Evolutionary conservation across 1,139 yeast species (phyloP), one percentile per base, ranked within the genome.

Genomic region (Hemisphaericaspora lyxosophila): DNA sequence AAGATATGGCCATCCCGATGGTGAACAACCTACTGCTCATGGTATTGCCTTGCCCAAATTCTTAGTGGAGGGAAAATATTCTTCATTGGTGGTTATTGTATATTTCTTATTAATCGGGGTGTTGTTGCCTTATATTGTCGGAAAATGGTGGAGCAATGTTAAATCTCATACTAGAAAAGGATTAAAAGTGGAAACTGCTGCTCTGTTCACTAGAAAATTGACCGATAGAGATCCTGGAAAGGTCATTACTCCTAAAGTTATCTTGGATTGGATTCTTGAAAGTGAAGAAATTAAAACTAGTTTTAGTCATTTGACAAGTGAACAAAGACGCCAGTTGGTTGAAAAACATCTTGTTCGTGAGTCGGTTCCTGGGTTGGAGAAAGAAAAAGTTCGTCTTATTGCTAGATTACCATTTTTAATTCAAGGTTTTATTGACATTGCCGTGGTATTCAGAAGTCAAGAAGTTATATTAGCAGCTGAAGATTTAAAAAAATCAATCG

Each of bases 1-100:
- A 55, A 82, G 79, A 53, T 92, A 83, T 55, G 99, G 99, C 33
- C 96, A 94, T 59, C 99, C 99, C 5, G 98, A 94, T 64, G 98
- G 98, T 28, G 96, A 95, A 35, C 96, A 88, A 60, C 87, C 87
- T 33, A 74, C 85, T n/a, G 70, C 84, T n/a, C 97, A 88, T 59
- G 98, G 98, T 41, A 89, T 94, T 61, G 99, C 97, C 0, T 67
- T 94, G 49, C 99, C 99, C 28, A 83, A 85, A 58, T 88, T 88
- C 63, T 73, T 94, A 50, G 88, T 94, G 30, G 96, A 88, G 50
- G 92, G 95, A 24, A 74, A 80, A 43, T 84, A 85, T 30, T 83
- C 95, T 5, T 78, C 84, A 2, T 53, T 85, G 31, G 73, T 86
- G 50, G 78, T 84, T 18, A 60, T 78, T 6, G 50, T 74, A 4